Evolutionary conservation across 371 early-diverging fungal species (phyloP), one percentile per base, ranked within the genome.

Genomic region (Chytridium lagenaria): DNA sequence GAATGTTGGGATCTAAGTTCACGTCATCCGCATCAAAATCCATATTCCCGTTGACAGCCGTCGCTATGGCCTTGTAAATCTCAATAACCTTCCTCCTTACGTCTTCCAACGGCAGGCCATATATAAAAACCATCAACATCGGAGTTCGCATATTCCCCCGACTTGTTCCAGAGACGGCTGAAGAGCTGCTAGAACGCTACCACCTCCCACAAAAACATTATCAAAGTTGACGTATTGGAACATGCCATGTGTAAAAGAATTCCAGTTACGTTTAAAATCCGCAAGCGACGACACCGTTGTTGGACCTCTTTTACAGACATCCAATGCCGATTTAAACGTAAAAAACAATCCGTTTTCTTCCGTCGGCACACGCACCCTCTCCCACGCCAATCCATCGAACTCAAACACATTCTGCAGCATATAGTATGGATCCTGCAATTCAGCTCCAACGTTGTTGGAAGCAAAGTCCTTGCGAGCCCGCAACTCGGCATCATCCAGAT

Each of bases 131-230:
- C 66, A 34, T 72, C 73, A 38, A 72, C 36, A 51, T 72, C 73
- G n/a, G 73, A 49, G 40, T 70, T 63, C 37, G 63, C 33, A 31
- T 40, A 51, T 3, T 15, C 12, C 3, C 36, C 36, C 61, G 16
- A 30, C 55, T 12, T n/a, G 26, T 16, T 30, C 28, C 37, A 51
- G 23, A 2, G 3, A 28, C 12, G 73, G 73, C n/a, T 38, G 34
- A 2, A 72, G 68, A 1, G 52, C 34, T 26, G 73, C 55, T 2
- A 66, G 52, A 3, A 67, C 73, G 23, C 40, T 23, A 19, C 73
- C 73, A 19, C 73, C 73, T 30, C 67, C 73, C 1, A 66, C 52
- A 49, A 72, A 72, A 22, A 72, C 73, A 37, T 72, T 66, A 57
- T 39, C 31, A 33, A 64, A 72, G 39, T 72, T 64, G 15, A 72